Evolutionary conservation across 2,329 filamentous ascomycete genomes (phyloP).

Genomic region (Xylariaceae sp.): DNA sequence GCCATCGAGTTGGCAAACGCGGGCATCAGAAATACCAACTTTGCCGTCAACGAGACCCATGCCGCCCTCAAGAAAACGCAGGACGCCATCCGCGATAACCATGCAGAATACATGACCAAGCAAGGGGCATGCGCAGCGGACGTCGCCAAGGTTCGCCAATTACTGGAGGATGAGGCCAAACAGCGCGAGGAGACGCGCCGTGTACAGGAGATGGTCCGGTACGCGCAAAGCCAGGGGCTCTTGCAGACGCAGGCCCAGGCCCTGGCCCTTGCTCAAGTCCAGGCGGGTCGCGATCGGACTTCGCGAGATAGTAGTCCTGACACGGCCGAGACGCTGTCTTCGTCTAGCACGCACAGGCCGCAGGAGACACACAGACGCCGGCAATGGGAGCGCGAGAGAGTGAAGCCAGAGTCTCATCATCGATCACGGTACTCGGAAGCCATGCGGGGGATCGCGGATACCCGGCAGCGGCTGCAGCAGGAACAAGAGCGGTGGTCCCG

Average conservation of each 20-base stretch:
- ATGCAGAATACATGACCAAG: slow-evolving; percentile 20
- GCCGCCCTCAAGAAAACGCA: slow-evolving; percentile 21
- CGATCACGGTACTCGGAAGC: not conserved
- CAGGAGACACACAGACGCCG: not conserved
- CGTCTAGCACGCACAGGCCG: not conserved
- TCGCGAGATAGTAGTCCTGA: slow-evolving; percentile 17
- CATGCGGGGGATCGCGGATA: not conserved
- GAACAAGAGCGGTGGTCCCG: slow-evolving; percentile 12
- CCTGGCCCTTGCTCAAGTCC: not conserved
- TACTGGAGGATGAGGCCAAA: slow-evolving; percentile 25
- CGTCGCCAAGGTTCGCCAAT: slow-evolving; percentile 19
- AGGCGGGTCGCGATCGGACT: slow-evolving; percentile 3
- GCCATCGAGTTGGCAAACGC: slow-evolving; percentile 11
- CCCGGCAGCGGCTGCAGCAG: slow-evolving; percentile 4
- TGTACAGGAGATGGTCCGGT: slow-evolving; percentile 20
- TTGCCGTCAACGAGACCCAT: slow-evolving; percentile 19
- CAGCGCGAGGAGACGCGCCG: slow-evolving; percentile 22
- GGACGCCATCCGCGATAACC: slow-evolving; percentile 19
- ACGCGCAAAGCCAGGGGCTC: slow-evolving; percentile 23
- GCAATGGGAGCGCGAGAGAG: slow-evolving; percentile 7
- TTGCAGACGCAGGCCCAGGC: slow-evolving; percentile 16
- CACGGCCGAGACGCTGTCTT: not conserved
- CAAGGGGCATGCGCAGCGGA: slow-evolving; percentile 23
- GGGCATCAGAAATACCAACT: slow-evolving; percentile 12
- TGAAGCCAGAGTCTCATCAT: slow-evolving; percentile 4